A percentile compares a stretch with the other conserved stretches of the same genome.
These are phyloP conservation scores for Jaapia argillacea DNA, from an alignment of 768 basidiomycete species.

Conservation along the genomic window DNA sequence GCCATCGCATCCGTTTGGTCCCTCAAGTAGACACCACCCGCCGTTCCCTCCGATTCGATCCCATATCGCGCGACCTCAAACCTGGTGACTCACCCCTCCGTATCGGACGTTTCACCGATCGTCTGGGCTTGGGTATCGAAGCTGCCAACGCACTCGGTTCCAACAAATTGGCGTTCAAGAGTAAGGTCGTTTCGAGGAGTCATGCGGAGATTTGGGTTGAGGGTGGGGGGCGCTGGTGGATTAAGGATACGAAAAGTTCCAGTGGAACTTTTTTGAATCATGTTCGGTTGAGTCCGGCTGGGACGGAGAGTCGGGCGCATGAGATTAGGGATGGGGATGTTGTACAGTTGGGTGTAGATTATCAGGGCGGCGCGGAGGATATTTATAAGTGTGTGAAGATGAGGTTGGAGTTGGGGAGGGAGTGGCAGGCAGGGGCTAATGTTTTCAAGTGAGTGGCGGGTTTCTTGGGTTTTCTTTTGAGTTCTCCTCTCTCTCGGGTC, in stretches of 20 bases:
- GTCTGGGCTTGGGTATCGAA: constrained; percentile 54
- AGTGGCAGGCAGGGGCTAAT: constrained; percentile 85
- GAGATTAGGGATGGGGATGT: constrained; percentile 90
- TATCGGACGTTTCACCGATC: constrained; percentile 93
- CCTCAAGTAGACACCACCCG: constrained; percentile 91
- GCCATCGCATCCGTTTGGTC: constrained; percentile 83
- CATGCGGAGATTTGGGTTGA: constrained; percentile 95
- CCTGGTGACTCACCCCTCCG: constrained; percentile 64
- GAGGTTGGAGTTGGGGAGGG: constrained; percentile 77
- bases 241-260: constrained; percentile 83
- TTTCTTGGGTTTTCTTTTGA: constrained; percentile 3
- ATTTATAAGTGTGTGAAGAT: constrained; percentile 98
- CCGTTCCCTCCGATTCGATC: constrained; percentile 84
- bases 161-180: constrained; percentile 88
- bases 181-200: constrained; percentile 88
- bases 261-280: constrained; percentile 96
- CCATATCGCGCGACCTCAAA: constrained; percentile 78
- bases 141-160: constrained; percentile 60
- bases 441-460: constrained; percentile 70
- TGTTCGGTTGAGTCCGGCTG: constrained; percentile 76
- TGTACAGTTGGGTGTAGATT: constrained; percentile 92
- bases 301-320: constrained; percentile 66
- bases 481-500: constrained; percentile 6
- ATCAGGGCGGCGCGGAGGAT: constrained; percentile 94
- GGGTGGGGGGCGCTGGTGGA: constrained; percentile 59